These are phyloP conservation scores for Fusarium sp. DNA, from an alignment of 2,329 filamentous ascomycete species.

Conservation along the genomic window DNA sequence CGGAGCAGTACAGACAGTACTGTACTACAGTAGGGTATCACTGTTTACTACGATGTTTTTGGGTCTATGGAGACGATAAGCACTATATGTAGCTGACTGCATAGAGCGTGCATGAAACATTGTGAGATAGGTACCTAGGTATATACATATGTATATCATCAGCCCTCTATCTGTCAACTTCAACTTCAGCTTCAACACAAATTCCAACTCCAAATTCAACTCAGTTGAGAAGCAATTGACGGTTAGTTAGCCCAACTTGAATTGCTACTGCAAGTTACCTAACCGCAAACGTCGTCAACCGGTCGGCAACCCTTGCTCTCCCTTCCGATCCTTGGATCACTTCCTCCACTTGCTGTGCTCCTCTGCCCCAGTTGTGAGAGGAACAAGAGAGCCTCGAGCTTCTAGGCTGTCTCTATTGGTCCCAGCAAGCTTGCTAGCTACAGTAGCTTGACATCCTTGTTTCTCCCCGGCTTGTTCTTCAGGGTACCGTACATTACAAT, in stretches of 20 bases:
- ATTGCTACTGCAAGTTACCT: constrained; percentile 25
- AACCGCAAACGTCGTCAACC: constrained; percentile 42
- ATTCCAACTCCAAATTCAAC: background rate
- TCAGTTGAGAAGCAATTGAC: background rate
- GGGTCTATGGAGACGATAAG: background rate
- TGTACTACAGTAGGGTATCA: background rate
- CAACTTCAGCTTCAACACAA: background rate
- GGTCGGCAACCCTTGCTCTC: constrained; percentile 32
- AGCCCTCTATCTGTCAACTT: background rate
- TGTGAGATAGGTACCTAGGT: background rate
- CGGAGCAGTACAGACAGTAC: background rate
- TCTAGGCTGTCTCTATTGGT: constrained; percentile 1
- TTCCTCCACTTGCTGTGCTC: constrained; percentile 35
- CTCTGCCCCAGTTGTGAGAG: constrained; percentile 1
- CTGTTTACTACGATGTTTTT: background rate
- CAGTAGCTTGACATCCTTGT: constrained; percentile 7
- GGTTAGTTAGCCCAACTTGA: constrained; percentile 35
- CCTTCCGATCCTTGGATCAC: constrained; percentile 22
- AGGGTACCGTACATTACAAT: background rate
- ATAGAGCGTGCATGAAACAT: background rate
- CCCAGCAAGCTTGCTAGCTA: constrained; percentile 4
- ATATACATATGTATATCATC: background rate
- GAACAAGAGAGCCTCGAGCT: constrained; percentile 5
- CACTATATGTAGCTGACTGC: background rate
- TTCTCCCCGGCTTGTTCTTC: constrained; percentile 11